A percentile compares a stretch with the other conserved stretches of the same genome.
Evolutionary conservation across 2,329 filamentous ascomycete genomes (phyloP).

Genomic region (Talaromyces atroroseus): DNA sequence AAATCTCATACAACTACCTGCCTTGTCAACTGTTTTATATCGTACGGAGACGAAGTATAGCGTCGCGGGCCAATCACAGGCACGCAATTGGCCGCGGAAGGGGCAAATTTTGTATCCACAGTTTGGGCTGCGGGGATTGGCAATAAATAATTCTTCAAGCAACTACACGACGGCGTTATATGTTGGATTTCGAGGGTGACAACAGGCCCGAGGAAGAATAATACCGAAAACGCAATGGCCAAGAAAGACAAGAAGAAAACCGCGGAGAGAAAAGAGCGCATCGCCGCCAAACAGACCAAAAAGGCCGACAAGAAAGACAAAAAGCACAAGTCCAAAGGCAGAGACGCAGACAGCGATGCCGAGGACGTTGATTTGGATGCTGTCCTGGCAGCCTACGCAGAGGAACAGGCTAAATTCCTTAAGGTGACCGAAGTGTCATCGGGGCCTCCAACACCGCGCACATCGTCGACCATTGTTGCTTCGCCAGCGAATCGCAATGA

Average conservation of each 20-base stretch:
- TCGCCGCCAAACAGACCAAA: constrained; percentile 72
- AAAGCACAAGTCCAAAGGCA: constrained; percentile 64
- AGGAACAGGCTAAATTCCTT: constrained; percentile 86
- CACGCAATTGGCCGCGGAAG: background rate
- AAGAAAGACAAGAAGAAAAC: constrained; percentile 53
- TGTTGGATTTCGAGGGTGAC: too few relatives aligned
- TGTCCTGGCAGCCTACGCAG: constrained; percentile 87
- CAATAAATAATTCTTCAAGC: background rate
- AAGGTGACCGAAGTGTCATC: constrained; percentile 80
- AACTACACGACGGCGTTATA: background rate
- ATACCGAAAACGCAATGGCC: constrained; percentile 36
- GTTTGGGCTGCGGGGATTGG: background rate
- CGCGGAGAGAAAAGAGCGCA: constrained; percentile 53
- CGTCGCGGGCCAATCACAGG: constrained; percentile 3
- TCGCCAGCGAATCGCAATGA: constrained; percentile 83
- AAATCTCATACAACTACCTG: too few relatives aligned
- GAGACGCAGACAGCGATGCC: constrained; percentile 73
- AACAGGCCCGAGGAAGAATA: too few relatives aligned
- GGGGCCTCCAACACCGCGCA: constrained; percentile 68
- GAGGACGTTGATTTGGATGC: constrained; percentile 92
- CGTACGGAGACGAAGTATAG: constrained; percentile 1
- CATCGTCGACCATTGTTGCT: constrained; percentile 75
- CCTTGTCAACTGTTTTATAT: too few relatives aligned
- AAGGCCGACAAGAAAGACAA: constrained; percentile 73
- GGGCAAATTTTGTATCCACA: constrained; percentile 10